Evolutionary conservation across 352 stramenopile genomes (phyloP), one percentile per base, ranked within the genome.

Genomic region (Phytophthora capsici): DNA sequence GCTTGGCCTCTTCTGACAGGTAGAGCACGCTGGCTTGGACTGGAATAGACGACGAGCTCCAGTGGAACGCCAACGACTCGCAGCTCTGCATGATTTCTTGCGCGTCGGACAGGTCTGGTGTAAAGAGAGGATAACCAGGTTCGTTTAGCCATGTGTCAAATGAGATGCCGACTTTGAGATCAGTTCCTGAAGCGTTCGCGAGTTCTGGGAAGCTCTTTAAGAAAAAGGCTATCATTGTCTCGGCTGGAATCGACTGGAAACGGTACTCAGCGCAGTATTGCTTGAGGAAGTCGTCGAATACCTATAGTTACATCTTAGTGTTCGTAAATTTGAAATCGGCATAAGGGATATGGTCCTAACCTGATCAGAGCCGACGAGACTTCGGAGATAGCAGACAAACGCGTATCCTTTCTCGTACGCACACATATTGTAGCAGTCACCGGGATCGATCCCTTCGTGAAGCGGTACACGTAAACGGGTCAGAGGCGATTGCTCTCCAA

Each of bases 331-430:
- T 17, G 6, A 32, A 26, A 28, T 6, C 4, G 45, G 17, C 55
- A 36, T n/a, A 41, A 7, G 13, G 45, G 44, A 12, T 12, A 59
- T 0, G 2, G 13, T 22, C 22, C 50, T 9, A 73, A 88, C 82
- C 69, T 74, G 50, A 71, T 93, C 74, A 1, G 85, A 90, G 3
- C 74, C 82, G 14, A 88, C 85, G 1, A 93, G 69, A 43, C 65
- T 81, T 40, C 82, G 79, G 22, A 93, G 55, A 53, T 93, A 91
- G 62, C 81, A 90, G 3, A 93, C 82, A 34, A 93, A 93, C 2
- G 71, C 82, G 46, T 89, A 93, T 22, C 85, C 85, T 57, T 93
- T 93, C 57, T 93, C 85, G 66, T 93, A 93, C 7, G 85, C 85
- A 61, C 82, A 91, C 34, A 88, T 77, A 44, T 93, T 93, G 73